Evolutionary conservation across 257 asterid genomes (phyloP), one percentile per base, ranked within the genome.

Genomic region (Cynanchum wilfordii): DNA sequence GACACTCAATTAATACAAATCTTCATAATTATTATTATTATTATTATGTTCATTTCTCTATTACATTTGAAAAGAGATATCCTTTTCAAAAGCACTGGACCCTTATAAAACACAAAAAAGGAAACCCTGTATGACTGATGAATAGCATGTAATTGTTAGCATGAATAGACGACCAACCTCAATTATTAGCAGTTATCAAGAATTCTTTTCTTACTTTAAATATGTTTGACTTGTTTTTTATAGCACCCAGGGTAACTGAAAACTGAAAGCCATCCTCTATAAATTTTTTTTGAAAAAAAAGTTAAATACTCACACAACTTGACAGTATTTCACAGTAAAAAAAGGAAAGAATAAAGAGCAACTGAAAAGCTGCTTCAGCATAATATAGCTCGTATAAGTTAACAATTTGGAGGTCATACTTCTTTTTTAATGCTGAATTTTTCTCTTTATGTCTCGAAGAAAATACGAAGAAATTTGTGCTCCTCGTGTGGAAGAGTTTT

Each of bases 381-480:
- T 25, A 36, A 19, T 36, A 19, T 63, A 33, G 47, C 69, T 22
- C 40, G 22, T 5, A n/a, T 51, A 29, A 75, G 47, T 50, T 33
- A 25, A 2, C 59, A 19, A 29, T 77, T 51, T 69, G 57, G 60
- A 49, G 66, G 33, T 69, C 69, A 52, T 44, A 58, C 36, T 30
- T 76, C 66, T 72, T 40, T 75, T 63, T 44, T 75, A 54, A 58
- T 44, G 24, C 56, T 66, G 64, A 72, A 66, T n/a, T n/a, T 85
- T 54, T 59, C 45, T 78, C 63, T 76, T 76, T 79, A 62, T 63
- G 69, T 54, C 44, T 76, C 81, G 81, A 72, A 95, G 99, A 79
- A 95, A 95, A 72, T 95, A 92, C 55, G 99, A 95, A 86, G 98
- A 95, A 88, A 90, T 95, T 75, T 89, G 91, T 83, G 92, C 98